Evolutionary conservation across 371 early-diverging fungal genomes (phyloP).

Genomic region (Sporodiniella umbellata): DNA sequence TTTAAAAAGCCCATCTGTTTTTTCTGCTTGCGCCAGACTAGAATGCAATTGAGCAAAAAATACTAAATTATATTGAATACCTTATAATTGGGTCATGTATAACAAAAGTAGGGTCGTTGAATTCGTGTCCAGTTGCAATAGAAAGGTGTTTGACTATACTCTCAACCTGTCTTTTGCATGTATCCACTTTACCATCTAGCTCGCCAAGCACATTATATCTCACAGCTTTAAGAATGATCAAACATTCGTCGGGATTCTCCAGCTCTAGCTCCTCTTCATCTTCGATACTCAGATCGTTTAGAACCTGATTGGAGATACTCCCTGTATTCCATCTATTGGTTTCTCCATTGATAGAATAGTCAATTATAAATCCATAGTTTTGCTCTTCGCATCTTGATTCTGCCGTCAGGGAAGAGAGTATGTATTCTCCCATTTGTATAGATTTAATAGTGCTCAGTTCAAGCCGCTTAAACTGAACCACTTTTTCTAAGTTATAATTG

Average conservation of each 20-base stretch:
- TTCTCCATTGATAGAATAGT: conserved; percentile 50
- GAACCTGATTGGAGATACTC: conserved; percentile 50
- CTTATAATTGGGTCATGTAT: conserved; percentile 38
- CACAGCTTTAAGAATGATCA: conserved; percentile 39
- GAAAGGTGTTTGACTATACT: conserved; percentile 28
- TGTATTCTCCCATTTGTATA: conserved; percentile 63
- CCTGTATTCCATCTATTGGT: conserved; percentile 57
- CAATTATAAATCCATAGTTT: conserved; percentile 58
- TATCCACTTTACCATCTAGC: conserved; percentile 30
- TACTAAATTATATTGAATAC: conserved; percentile 8
- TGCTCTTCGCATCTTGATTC: conserved; percentile 40
- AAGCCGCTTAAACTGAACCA: conserved; percentile 64
- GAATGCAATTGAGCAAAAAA: background rate
- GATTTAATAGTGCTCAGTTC: conserved; percentile 52
- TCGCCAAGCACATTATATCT: conserved; percentile 43
- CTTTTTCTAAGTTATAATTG: conserved; percentile 70
- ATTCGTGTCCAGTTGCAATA: conserved; percentile 16
- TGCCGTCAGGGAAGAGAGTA: conserved; percentile 43
- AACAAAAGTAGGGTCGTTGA: conserved; percentile 20
- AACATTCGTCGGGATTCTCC: conserved; percentile 1
- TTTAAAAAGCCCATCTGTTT: conserved; percentile 39
- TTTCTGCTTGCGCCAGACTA: conserved; percentile 42
- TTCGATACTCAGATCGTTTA: conserved; percentile 27
- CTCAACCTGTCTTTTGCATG: conserved; percentile 33
- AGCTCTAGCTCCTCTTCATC: background rate